Percentiles rank a stretch among this genome's conserved stretches.
Evolutionary conservation across 768 basidiomycete genomes (phyloP).

Genomic region (Boletus pseudopeckii): DNA sequence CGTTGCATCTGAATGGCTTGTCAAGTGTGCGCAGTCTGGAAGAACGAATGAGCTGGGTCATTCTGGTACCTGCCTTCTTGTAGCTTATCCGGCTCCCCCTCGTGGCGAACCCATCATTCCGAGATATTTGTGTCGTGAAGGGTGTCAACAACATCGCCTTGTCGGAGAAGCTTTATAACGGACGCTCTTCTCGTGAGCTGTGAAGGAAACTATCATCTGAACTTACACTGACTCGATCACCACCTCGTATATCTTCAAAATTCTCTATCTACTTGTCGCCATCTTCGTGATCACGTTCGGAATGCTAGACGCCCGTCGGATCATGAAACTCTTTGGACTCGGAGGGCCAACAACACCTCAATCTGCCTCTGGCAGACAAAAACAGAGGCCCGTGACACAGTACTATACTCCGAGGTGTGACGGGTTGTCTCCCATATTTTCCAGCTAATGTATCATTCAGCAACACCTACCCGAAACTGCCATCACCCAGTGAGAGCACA

Average conservation of each 20-base stretch:
- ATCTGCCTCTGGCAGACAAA: constrained; percentile 18
- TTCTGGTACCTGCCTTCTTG: background rate
- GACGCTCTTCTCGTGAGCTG: constrained; percentile 11
- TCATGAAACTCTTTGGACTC: constrained; percentile 32
- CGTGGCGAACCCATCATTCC: constrained; percentile 19
- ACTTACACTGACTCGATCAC: constrained; percentile 13
- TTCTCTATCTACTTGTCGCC: constrained; percentile 24
- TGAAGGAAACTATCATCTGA: constrained; percentile 12
- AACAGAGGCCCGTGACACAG: constrained; percentile 23
- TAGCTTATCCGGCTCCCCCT: constrained; percentile 8
- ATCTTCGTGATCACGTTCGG: constrained; percentile 22
- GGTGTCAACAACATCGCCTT: constrained; percentile 27
- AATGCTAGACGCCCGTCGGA: constrained; percentile 32
- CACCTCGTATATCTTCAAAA: constrained; percentile 19
- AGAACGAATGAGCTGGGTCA: constrained; percentile 12
- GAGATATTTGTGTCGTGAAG: constrained; percentile 15
- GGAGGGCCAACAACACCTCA: constrained; percentile 26
- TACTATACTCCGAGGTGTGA: constrained; percentile 21
- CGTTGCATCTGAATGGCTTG: constrained; percentile 19
- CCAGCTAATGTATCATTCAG: constrained; percentile 4
- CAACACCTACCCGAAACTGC: constrained; percentile 13
- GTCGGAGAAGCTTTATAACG: constrained; percentile 25
- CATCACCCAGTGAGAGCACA: constrained; percentile 7
- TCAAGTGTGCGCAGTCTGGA: background rate
- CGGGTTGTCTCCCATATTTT: background rate